Base-by-base conservation (phyloP, 2,329 filamentous ascomycete genomes). In the Chaetomium globosum region DNA sequence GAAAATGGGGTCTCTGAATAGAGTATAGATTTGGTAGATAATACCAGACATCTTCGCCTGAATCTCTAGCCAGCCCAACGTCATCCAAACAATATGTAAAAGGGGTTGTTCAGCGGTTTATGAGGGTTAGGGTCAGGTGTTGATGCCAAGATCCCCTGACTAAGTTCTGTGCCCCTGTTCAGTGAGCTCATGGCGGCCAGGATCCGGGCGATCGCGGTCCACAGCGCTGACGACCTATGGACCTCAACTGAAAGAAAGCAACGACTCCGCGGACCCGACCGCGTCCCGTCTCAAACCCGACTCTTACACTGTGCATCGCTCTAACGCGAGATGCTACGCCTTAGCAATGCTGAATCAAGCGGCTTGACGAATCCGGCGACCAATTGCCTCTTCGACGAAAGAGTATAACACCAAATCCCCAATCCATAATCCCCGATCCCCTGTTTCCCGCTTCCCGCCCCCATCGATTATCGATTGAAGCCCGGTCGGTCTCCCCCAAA, bases 321-420 rank as follows among this genome's bases (percentile, higher is more conserved):
- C 58, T 39, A 59, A 62, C 67, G 53, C 67, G 68, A 70, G 64
- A 71, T 71, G 69, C 67, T 68, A 48, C 62, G 36, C 58, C 64
- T 39, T 57, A 68, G 67, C 66, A 66, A 71, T 71, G 69, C 65
- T 65, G 61, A 63, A 68, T 60, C 66, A 48, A 63, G 63, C 63
- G 64, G 63, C 28, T 57, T 65, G 59, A 69, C 68, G 58, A 69
- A n/a, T 55, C 26, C 52, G 46, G 58, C 68, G 56, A 65, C 52
- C 54, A 59, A 61, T 65, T 54, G 53, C 46, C 30, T 48, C 30
- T 23, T 61, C 28, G n/a, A 21, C 16, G 52, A 58, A 21, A 51
- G 60, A 28, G 23, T 55, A 23, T 59, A 46, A 60, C n/a, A 55
- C 33, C 16, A 6, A 52, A 19, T 16, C 21, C 36, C 28, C 16